Conservation (phyloP, 441 rosid species). For the California macrophylla region DNA sequence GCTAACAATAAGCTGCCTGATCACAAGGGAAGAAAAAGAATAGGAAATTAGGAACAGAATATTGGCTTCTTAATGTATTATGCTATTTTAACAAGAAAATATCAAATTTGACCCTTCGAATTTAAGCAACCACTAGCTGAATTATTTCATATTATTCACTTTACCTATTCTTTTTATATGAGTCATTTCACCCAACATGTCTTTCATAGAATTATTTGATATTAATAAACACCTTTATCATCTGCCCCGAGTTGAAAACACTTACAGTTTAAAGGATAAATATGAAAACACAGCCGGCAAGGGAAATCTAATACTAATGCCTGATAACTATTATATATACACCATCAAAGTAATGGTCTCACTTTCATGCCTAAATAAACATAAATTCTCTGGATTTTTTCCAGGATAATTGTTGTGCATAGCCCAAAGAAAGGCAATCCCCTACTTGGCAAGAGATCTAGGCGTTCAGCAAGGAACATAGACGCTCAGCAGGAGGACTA, state of each 20-base stretch:
- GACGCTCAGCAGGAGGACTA: too few relatives aligned
- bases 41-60: not conserved
- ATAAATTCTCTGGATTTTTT: too few relatives aligned
- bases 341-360: not conserved
- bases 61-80: not conserved
- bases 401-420: not conserved
- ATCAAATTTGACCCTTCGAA: not conserved
- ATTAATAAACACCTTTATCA: not conserved
- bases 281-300: not conserved
- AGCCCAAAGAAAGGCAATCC: not conserved
- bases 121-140: not conserved
- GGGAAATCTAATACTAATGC: not conserved
- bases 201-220: not conserved
- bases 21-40: not conserved
- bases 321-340: not conserved
- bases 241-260: not conserved
- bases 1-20: not conserved
- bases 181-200: not conserved
- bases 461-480: too few relatives aligned
- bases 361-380: not conserved
- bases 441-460: too few relatives aligned
- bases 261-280: not conserved
- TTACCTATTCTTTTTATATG: not conserved
- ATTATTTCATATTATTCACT: not conserved
- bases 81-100: not conserved